These are phyloP conservation scores for Remersonia thermophila DNA, from an alignment of 2,329 filamentous ascomycete genomes.

Conservation along the genomic window DNA sequence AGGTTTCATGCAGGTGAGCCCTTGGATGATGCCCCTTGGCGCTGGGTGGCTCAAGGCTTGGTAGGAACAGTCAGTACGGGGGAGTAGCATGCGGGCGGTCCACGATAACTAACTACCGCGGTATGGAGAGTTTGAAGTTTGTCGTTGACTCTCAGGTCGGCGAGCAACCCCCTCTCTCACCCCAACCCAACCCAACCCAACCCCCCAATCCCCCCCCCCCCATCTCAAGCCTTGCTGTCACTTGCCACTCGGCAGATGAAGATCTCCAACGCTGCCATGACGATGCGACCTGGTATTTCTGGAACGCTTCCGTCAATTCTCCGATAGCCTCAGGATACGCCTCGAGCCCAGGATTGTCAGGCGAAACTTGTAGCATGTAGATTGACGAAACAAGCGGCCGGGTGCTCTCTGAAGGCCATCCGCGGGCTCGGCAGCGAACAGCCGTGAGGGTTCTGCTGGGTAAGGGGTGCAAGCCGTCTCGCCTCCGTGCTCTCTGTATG, in stretches of 20 bases:
- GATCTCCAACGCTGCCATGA: constrained; percentile 6
- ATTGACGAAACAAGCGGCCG: constrained; percentile 11
- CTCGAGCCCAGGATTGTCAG: constrained; percentile 8
- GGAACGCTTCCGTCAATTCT: constrained; percentile 14
- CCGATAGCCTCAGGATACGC: constrained; percentile 2
- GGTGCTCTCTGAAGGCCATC: constrained; percentile 7
- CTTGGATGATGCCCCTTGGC: neutral
- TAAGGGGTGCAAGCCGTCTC: constrained; percentile 19
- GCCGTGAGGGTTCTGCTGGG: constrained; percentile 6
- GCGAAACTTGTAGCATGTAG: constrained; percentile 15
- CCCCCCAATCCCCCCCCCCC: neutral
- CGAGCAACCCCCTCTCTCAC: too few relatives aligned
- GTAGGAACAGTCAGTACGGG: too few relatives aligned
- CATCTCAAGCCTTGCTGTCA: constrained; percentile 2
- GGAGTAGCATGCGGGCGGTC: too few relatives aligned
- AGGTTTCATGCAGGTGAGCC: too few relatives aligned
- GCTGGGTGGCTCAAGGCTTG: too few relatives aligned
- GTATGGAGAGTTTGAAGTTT: too few relatives aligned
- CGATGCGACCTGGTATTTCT: constrained; percentile 9
- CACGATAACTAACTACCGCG: too few relatives aligned
- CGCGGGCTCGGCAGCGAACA: constrained; percentile 8
- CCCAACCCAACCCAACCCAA: too few relatives aligned
- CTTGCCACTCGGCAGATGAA: constrained; percentile 1
- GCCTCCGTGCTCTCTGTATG: too few relatives aligned
- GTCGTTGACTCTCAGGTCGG: too few relatives aligned